A percentile compares a stretch with the other conserved stretches of the same genome.
These are phyloP conservation scores for Penicillium parvum DNA, from an alignment of 495 filamentous ascomycete genomes.

Conservation along the genomic window DNA sequence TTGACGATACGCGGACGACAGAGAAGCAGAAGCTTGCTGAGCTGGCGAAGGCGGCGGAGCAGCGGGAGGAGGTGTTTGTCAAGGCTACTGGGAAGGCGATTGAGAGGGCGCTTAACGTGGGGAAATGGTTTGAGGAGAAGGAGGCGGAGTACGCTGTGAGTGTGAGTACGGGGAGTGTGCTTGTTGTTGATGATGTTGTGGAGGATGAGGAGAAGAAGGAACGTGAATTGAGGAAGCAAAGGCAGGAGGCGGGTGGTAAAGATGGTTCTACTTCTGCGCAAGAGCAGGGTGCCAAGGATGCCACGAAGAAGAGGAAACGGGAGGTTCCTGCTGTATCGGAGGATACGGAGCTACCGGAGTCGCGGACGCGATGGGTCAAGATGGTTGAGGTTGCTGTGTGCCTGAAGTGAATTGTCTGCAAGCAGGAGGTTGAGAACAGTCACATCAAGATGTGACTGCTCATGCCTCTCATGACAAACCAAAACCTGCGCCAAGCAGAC, in stretches of 20 bases:
- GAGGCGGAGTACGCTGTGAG: conserved; percentile 50
- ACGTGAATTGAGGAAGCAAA: conserved; percentile 16
- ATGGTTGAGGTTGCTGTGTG: conserved; percentile 61
- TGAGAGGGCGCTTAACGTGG: conserved; percentile 61
- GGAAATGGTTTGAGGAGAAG: conserved; percentile 58
- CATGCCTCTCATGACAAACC: too few species aligned
- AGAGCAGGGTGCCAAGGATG: conserved; percentile 16
- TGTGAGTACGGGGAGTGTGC: conserved; percentile 59
- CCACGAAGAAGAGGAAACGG: conserved; percentile 40
- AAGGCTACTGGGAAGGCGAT: conserved; percentile 81
- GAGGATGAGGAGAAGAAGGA: conserved; percentile 32
- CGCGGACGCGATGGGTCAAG: conserved; percentile 60
- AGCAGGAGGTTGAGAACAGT: too few species aligned
- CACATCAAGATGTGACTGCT: too few species aligned
- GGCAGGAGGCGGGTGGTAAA: neutral
- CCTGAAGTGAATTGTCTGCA: conserved; percentile 41
- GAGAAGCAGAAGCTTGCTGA: conserved; percentile 33
- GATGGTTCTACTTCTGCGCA: neutral
- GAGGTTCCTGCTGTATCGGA: conserved; percentile 23
- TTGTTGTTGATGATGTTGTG: conserved; percentile 69
- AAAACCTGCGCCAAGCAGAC: too few species aligned
- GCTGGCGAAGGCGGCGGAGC: conserved; percentile 36
- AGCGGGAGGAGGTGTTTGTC: conserved; percentile 60
- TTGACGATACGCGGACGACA: conserved; percentile 38
- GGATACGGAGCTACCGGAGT: conserved; percentile 54